A percentile compares a stretch with the other conserved stretches of the same genome.
Evolutionary conservation across 2,329 filamentous ascomycete genomes (phyloP).

Genomic region (Trichothecium sympodiale): DNA sequence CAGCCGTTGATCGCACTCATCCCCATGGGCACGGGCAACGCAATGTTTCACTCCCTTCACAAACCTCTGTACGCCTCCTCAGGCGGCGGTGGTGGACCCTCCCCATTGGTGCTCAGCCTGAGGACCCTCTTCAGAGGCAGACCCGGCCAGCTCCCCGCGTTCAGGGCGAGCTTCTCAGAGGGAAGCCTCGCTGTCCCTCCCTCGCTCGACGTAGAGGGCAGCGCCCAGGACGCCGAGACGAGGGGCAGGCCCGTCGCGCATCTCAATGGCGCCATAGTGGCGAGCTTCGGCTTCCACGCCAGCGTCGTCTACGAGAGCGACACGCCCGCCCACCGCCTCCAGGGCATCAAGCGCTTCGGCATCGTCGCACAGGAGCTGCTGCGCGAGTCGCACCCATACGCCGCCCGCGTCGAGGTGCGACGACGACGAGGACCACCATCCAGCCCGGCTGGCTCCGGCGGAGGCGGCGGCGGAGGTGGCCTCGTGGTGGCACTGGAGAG

Average conservation of each 20-base stretch:
- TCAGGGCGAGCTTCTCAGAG: conserved; percentile 48
- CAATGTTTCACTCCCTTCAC: conserved; percentile 51
- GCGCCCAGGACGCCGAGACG: conserved; percentile 5
- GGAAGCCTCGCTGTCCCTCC: conserved; percentile 39
- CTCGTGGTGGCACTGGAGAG: conserved; percentile 20
- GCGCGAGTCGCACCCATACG: conserved; percentile 38
- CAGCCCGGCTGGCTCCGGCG: background rate
- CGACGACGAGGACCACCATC: conserved; percentile 5
- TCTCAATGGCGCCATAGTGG: conserved; percentile 70
- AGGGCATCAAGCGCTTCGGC: conserved; percentile 67
- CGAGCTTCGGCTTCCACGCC: conserved; percentile 84
- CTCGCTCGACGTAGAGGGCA: conserved; percentile 7
- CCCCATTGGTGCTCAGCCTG: conserved; percentile 36
- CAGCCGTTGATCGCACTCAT: conserved; percentile 39
- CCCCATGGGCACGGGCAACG: conserved; percentile 56
- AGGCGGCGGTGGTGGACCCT: conserved; percentile 14
- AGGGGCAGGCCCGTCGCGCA: conserved; percentile 21
- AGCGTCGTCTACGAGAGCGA: conserved; percentile 86
- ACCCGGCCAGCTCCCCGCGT: conserved; percentile 46
- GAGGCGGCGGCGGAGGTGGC: background rate
- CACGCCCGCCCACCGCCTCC: conserved; percentile 66
- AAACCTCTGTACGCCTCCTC: conserved; percentile 39
- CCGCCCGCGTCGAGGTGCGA: conserved; percentile 27
- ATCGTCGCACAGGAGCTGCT: conserved; percentile 74
- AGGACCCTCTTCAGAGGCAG: conserved; percentile 49